phyloP scores from a whole-genome alignment of 108 stramenopile species.

The Conticribra guillardii region DNA sequence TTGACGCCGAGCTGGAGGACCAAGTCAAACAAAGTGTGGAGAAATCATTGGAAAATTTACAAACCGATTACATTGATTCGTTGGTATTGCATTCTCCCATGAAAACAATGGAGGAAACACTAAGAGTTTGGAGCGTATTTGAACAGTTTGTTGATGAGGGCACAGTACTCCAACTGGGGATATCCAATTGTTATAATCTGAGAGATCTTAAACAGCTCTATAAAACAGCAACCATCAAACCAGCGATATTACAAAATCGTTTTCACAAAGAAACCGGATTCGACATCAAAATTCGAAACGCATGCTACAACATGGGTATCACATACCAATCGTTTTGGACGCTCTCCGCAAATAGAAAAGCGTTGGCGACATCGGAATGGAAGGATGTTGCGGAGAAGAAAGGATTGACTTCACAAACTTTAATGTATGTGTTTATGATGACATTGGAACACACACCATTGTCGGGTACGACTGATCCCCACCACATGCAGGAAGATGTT shows the following conservation, averaged over 20 bases:
- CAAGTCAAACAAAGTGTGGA: constrained; percentile 71
- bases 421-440: constrained; percentile 88
- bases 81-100: constrained; percentile 71
- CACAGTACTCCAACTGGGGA: constrained; percentile 68
- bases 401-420: constrained; percentile 72
- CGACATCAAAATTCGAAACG: constrained; percentile 74
- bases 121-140: constrained; percentile 75
- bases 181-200: constrained; percentile 73
- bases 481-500: constrained; percentile 88
- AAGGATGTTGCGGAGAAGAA: constrained; percentile 52
- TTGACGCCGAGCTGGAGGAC: constrained; percentile 44
- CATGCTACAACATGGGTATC: constrained; percentile 48
- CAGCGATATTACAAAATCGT: constrained; percentile 86
- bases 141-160: constrained; percentile 73
- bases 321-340: constrained; percentile 76
- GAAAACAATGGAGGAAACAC: constrained; percentile 47
- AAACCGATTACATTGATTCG: constrained; percentile 85
- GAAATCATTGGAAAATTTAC: constrained; percentile 71
- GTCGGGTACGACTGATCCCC: constrained; percentile 68
- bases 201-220: constrained; percentile 35
- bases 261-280: constrained; percentile 78
- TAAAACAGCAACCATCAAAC: constrained; percentile 74
- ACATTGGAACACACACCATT: constrained; percentile 79
- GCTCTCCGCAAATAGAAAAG: constrained; percentile 64
- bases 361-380: constrained; percentile 53